A percentile compares a stretch with the other conserved stretches of the same genome.
Conservation (phyloP, 1,139 yeast genomes). For the Candida tetrigidarum region DNA sequence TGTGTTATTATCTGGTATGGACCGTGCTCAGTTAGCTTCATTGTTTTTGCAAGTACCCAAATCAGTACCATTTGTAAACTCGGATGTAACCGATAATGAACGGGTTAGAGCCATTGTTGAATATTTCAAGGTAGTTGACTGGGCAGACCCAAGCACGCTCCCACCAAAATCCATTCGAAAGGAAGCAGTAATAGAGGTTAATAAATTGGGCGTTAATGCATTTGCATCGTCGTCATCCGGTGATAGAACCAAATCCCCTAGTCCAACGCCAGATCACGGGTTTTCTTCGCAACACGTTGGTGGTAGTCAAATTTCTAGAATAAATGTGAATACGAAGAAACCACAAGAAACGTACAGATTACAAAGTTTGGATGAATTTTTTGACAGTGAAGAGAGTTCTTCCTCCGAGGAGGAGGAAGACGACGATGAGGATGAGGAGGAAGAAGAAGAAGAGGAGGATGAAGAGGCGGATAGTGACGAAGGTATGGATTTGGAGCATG, state of each 20-base stretch:
- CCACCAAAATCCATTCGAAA: constrained; percentile 45
- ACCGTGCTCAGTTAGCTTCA: constrained; percentile 62
- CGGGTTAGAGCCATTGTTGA: constrained; percentile 24
- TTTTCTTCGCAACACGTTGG: constrained; percentile 26
- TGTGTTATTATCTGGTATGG: constrained; percentile 45
- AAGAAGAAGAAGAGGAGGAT: constrained; percentile 17
- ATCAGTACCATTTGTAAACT: constrained; percentile 50
- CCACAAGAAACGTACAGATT: constrained; percentile 51
- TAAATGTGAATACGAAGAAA: background rate
- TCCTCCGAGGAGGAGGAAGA: constrained; percentile 23
- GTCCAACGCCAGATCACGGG: constrained; percentile 25
- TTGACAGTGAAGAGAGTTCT: constrained; percentile 52
- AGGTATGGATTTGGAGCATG: constrained; percentile 9
- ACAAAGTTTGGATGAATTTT: constrained; percentile 86
- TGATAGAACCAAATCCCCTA: constrained; percentile 26
- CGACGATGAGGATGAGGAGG: constrained; percentile 27
- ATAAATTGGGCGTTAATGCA: constrained; percentile 25
- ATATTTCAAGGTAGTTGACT: constrained; percentile 33
- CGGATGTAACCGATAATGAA: constrained; percentile 9
- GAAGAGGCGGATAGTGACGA: constrained; percentile 14
- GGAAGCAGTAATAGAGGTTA: constrained; percentile 29
- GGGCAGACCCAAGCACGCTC: constrained; percentile 38
- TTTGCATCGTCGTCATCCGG: constrained; percentile 21
- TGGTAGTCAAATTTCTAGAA: constrained; percentile 15
- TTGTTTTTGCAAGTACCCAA: constrained; percentile 85